Evolutionary conservation across 495 filamentous ascomycete genomes (phyloP).

Genomic region (Ramalina intermedia): DNA sequence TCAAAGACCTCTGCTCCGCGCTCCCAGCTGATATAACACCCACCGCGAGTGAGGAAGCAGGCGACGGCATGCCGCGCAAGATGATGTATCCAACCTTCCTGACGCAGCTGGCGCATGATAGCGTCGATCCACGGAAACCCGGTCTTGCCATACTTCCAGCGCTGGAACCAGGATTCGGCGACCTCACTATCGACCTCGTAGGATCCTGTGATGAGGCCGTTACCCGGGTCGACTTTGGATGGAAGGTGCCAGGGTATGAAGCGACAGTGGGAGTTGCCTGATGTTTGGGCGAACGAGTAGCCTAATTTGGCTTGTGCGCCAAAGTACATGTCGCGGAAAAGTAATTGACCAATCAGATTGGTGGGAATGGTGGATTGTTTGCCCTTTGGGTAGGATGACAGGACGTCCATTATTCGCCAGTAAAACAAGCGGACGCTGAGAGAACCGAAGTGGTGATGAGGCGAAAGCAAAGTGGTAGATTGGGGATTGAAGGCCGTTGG

Average conservation of each 20-base stretch:
- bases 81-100: slow-evolving; percentile 64
- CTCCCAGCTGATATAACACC: slow-evolving; percentile 62
- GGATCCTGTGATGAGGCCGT: slow-evolving; percentile 28
- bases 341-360: slow-evolving; percentile 50
- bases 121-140: slow-evolving; percentile 66
- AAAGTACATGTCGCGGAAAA: slow-evolving; percentile 69
- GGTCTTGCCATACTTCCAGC: slow-evolving; percentile 50
- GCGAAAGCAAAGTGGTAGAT: slow-evolving; percentile 52
- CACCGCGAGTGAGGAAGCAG: slow-evolving; percentile 57
- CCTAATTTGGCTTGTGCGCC: slow-evolving; percentile 52
- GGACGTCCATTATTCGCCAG: slow-evolving; percentile 44
- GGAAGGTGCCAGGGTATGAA: slow-evolving; percentile 62
- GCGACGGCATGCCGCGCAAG: slow-evolving; percentile 57
- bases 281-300: slow-evolving; percentile 38
- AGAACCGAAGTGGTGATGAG: slow-evolving; percentile 56
- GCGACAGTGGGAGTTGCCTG: slow-evolving; percentile 42
- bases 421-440: slow-evolving; percentile 51
- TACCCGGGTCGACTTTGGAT: slow-evolving; percentile 29
- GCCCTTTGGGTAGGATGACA: slow-evolving; percentile 29
- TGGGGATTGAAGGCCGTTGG: slow-evolving; percentile 54
- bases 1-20: slow-evolving; percentile 61
- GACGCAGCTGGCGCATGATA: slow-evolving; percentile 54
- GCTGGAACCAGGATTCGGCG: slow-evolving; percentile 46
- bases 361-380: slow-evolving; percentile 39
- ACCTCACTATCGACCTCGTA: slow-evolving; percentile 41